Conservation (phyloP, 2,329 filamentous ascomycete genomes). For the Xylogone sp. region DNA sequence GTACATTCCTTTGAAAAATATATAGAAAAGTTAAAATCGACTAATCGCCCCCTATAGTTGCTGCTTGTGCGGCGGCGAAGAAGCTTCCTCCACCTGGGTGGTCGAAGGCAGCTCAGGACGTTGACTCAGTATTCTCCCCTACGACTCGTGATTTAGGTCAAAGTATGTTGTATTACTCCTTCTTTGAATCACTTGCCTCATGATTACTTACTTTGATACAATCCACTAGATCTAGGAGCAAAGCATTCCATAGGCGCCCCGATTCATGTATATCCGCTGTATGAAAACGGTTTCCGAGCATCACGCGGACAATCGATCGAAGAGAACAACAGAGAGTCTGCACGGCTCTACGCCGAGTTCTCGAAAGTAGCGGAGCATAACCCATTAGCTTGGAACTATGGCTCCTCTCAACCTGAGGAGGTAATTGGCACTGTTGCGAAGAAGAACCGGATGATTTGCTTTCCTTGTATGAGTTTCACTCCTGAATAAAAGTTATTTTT, state of each 20-base stretch:
- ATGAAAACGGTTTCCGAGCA: slow-evolving; percentile 61
- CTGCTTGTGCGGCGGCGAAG: slow-evolving; percentile 45
- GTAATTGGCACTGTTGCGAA: slow-evolving; percentile 49
- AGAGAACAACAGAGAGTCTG: slow-evolving; percentile 57
- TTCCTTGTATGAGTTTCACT: slow-evolving; percentile 48
- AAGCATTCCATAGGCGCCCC: slow-evolving; percentile 57
- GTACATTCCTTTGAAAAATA: not conserved
- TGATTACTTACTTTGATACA: slow-evolving; percentile 6
- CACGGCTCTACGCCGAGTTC: slow-evolving; percentile 57
- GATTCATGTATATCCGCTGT: slow-evolving; percentile 65
- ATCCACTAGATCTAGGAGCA: slow-evolving; percentile 45
- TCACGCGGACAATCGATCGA: slow-evolving; percentile 47
- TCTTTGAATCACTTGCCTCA: not conserved
- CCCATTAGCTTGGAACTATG: slow-evolving; percentile 54
- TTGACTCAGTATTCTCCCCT: slow-evolving; percentile 47
- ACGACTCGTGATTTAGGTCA: slow-evolving; percentile 38
- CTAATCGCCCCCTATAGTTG: too few species aligned
- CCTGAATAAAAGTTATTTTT: not conserved
- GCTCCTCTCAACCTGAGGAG: slow-evolving; percentile 39
- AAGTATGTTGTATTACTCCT: slow-evolving; percentile 28
- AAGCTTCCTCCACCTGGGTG: slow-evolving; percentile 57
- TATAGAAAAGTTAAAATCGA: slow-evolving; percentile 27
- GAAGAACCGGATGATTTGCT: slow-evolving; percentile 65
- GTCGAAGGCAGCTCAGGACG: slow-evolving; percentile 44
- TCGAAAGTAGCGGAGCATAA: slow-evolving; percentile 51